phyloP scores from a whole-genome alignment of 139 green algal genomes.

The Diplosphaera chodatii region DNA sequence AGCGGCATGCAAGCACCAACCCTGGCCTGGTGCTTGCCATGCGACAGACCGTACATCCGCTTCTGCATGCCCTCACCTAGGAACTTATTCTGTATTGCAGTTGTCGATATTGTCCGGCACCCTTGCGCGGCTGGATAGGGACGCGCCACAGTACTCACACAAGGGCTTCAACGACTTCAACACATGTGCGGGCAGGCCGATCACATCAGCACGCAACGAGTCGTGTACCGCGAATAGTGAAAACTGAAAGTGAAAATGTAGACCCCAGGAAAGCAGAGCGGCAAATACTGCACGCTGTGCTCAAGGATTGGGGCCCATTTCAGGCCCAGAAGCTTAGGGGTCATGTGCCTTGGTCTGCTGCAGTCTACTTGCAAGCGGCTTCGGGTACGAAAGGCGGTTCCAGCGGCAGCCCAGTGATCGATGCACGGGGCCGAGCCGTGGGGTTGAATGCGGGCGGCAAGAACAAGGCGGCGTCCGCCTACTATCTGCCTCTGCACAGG shows the following conservation, averaged over 20 bases:
- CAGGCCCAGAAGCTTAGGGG: too few species aligned
- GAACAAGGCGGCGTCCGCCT: conserved; percentile 78
- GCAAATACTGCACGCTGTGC: too few species aligned
- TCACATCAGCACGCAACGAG: too few species aligned
- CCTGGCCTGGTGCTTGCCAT: too few species aligned
- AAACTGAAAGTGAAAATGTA: too few species aligned
- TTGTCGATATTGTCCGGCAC: conserved; percentile 86
- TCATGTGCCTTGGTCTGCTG: background rate
- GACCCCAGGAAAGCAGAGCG: too few species aligned
- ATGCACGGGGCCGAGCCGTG: conserved; percentile 68
- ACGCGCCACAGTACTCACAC: conserved; percentile 70
- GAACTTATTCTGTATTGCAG: too few species aligned
- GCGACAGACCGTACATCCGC: too few species aligned
- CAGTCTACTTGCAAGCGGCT: conserved; percentile 71
- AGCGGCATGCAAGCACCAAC: too few species aligned
- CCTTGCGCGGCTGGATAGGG: conserved; percentile 79
- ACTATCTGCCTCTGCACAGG: conserved; percentile 83
- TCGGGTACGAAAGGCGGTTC: conserved; percentile 77
- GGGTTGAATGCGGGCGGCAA: conserved; percentile 85
- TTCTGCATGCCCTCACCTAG: too few species aligned
- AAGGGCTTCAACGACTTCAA: conserved; percentile 93
- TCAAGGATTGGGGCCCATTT: background rate
- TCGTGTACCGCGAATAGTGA: too few species aligned
- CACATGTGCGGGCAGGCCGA: conserved; percentile 46
- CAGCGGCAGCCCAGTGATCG: conserved; percentile 71